phyloP scores from a whole-genome alignment of 2,329 filamentous ascomycete species.

The Helotiales sp. region DNA sequence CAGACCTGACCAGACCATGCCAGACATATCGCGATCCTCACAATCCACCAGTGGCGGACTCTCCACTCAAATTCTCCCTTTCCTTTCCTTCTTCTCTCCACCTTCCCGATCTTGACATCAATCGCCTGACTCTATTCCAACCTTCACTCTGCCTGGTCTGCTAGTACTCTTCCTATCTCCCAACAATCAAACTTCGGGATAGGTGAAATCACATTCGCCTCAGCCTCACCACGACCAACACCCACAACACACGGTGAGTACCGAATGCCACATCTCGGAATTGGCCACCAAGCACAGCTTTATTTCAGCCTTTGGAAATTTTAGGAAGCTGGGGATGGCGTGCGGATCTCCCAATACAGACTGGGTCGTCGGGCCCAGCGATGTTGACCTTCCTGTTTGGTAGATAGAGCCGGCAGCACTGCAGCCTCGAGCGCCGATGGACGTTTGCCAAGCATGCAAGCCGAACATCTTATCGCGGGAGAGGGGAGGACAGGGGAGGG shows the following conservation, averaged over 20 bases:
- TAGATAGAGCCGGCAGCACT: background rate
- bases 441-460: slow-evolving; percentile 4
- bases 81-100: background rate
- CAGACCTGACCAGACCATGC: background rate
- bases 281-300: background rate
- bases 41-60: background rate
- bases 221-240: background rate
- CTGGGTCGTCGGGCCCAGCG: background rate
- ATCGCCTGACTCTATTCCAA: background rate
- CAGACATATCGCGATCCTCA: background rate
- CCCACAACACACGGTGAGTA: background rate
- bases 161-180: background rate
- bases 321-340: background rate
- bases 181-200: background rate
- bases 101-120: background rate
- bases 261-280: background rate
- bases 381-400: slow-evolving; percentile 5
- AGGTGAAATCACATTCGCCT: background rate
- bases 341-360: background rate
- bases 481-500: background rate
- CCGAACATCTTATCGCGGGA: background rate
- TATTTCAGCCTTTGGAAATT: slow-evolving; percentile 1
- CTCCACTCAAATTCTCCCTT: background rate
- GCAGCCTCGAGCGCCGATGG: background rate
- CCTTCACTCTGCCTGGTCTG: no score